Percentiles rank a stretch among this genome's conserved stretches.
Evolutionary conservation across 176 grass and related monocot genomes (phyloP).

Genomic region (Puccinellia tenuiflora): DNA sequence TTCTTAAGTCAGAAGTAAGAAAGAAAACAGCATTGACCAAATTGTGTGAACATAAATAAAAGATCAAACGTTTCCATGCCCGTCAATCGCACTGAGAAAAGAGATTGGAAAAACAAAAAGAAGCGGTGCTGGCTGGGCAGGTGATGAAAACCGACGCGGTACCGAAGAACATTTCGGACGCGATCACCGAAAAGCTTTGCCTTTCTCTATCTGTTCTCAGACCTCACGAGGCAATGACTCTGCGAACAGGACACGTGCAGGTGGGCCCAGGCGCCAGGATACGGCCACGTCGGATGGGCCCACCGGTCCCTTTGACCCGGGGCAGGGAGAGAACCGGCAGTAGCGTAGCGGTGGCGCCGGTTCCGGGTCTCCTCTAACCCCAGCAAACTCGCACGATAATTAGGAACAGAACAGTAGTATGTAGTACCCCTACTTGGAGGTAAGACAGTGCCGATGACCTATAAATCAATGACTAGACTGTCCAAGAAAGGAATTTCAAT

Average conservation of each 20-base stretch:
- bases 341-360: conserved; percentile 30
- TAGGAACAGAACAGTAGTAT: background rate
- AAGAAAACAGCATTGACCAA: background rate
- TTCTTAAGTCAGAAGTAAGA: background rate
- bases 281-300: conserved; percentile 43
- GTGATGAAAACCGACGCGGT: background rate
- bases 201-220: background rate
- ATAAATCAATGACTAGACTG: background rate
- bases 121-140: background rate
- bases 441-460: background rate
- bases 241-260: conserved; percentile 24
- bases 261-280: conserved; percentile 6
- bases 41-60: background rate
- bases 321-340: conserved; percentile 6
- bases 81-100: background rate
- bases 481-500: background rate
- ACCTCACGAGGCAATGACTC: background rate
- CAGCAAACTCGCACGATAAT: conserved; percentile 36
- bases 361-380: conserved; percentile 60
- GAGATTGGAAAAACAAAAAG: background rate
- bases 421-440: background rate
- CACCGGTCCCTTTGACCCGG: conserved; percentile 57
- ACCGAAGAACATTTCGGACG: background rate
- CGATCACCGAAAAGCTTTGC: background rate
- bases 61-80: background rate